These are phyloP conservation scores for Xenosphaeropsis pyriputrescens DNA, from an alignment of 2,329 filamentous ascomycete genomes.

Conservation along the genomic window DNA sequence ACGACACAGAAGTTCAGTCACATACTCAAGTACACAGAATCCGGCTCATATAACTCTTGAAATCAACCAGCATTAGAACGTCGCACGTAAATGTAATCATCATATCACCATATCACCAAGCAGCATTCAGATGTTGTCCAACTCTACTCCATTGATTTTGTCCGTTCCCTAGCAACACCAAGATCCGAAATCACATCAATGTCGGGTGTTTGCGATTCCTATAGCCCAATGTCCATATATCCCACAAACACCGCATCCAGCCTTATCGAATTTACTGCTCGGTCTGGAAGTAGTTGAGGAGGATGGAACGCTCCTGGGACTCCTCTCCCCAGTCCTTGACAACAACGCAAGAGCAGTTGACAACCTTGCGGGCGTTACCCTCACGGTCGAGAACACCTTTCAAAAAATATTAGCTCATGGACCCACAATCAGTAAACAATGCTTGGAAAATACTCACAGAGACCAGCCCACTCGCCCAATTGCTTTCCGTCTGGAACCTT, in stretches of 20 bases:
- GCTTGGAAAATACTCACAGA: constrained; percentile 59
- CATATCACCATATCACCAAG: neutral
- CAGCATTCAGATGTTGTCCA: no score
- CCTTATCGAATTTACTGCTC: constrained; percentile 39
- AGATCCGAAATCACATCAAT: constrained; percentile 14
- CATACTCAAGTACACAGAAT: no score
- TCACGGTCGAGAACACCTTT: constrained; percentile 95
- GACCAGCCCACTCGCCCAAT: constrained; percentile 98
- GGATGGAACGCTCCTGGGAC: constrained; percentile 94
- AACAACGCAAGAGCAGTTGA: constrained; percentile 99
- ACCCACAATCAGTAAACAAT: no score
- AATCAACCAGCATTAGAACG: no score
- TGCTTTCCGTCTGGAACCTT: constrained; percentile 99
- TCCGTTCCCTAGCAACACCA: neutral
- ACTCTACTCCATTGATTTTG: no score
- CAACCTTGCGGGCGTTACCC: constrained; percentile 98
- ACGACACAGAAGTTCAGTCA: no score
- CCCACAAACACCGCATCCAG: constrained; percentile 13
- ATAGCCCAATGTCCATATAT: constrained; percentile 13
- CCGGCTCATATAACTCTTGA: no score
- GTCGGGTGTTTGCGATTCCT: constrained; percentile 9
- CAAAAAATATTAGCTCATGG: constrained; percentile 5
- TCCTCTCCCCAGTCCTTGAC: constrained; percentile 99
- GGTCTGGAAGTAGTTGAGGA: constrained; percentile 99
- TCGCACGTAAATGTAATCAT: neutral